Evolutionary conservation across 305 asterid genomes (phyloP), one percentile per base, ranked within the genome.

Genomic region (Solanum hybrid): DNA sequence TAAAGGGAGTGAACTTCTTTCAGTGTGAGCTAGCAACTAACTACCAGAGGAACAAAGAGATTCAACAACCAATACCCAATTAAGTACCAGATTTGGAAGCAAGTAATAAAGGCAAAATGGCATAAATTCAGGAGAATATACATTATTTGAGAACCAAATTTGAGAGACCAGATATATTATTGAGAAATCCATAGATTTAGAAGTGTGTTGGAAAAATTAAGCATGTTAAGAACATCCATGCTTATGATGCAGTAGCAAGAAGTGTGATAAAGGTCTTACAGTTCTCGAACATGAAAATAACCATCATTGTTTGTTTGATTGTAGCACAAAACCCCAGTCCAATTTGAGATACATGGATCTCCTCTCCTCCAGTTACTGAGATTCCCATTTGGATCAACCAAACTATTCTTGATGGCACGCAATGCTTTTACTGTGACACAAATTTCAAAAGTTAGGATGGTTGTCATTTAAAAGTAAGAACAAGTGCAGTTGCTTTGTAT

Each of bases 241-340:
- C 34, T 38, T 17, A 66, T 40, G 89, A 72, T 66, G 86, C 37
- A 88, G 34, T 81, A 20, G 79, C 84, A 26, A 80, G 80, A 79
- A 27, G 77, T 82, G 91, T 69, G 90, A 75, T 31, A 11, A 85
- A 89, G 91, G 91, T 81, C 97, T 72, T 96, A 97, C 99, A 97
- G 87, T 93, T 96, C 98, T 84, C 73, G 79, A 69, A 97, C 92
- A 90, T 96, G 99, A 90, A 94, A 91, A 91, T 92, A 93, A 34
- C 92, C 93, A 90, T 96, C 98, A 42, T 76, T 86, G 76, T 92
- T 88, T 26, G 96, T 88, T 56, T 78, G 77, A 91, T 94, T 95
- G 89, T 92, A 90, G 95, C 99, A 97, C 82, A 94, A 85, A 87
- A 94, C 90, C 88, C 98, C 98, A 3, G 96, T 94, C 98, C 98